Percentiles rank a stretch among this genome's conserved stretches.
Conservation (phyloP, 1,284 basidiomycete species). For the Clitocybe nebularis region DNA sequence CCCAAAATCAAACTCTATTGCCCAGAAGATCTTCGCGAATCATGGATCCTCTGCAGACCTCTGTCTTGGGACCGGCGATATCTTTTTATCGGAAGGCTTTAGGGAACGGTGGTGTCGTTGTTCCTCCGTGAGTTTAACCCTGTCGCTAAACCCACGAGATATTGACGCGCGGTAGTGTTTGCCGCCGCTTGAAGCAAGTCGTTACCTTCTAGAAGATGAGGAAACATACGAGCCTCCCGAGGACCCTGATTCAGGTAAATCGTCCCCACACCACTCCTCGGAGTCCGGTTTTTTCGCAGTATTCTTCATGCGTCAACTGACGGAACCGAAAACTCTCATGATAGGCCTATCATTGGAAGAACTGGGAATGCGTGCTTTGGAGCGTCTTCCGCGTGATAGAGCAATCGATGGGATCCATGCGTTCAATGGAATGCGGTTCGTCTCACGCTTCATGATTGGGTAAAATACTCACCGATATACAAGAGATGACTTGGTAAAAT, state of each 20-base stretch:
- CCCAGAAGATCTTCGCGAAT: conserved; percentile 36
- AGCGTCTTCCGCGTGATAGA: conserved; percentile 64
- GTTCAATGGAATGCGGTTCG: conserved; percentile 75
- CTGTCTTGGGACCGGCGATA: conserved; percentile 54
- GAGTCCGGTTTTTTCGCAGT: conserved; percentile 13
- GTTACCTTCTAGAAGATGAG: conserved; percentile 70
- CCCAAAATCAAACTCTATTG: conserved; percentile 40
- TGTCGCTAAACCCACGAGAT: not conserved
- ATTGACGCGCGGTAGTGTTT: conserved; percentile 46
- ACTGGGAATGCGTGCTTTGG: conserved; percentile 71
- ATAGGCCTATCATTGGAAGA: conserved; percentile 72
- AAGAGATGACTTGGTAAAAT: conserved; percentile 69
- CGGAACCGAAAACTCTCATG: conserved; percentile 5
- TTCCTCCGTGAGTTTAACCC: conserved; percentile 37
- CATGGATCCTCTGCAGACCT: conserved; percentile 19
- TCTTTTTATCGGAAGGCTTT: conserved; percentile 71
- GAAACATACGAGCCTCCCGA: conserved; percentile 79
- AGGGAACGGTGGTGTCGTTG: conserved; percentile 74
- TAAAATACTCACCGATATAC: no score
- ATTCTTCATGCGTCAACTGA: conserved; percentile 8
- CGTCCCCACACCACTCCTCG: conserved; percentile 9
- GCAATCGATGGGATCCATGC: conserved; percentile 78
- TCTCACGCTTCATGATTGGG: conserved; percentile 11
- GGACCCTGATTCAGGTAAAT: conserved; percentile 72
- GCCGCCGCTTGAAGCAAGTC: conserved; percentile 42